Percentiles rank a stretch among this genome's conserved stretches.
Evolutionary conservation across 257 asterid species (phyloP).

Genomic region (Solanum lycopersicoides): DNA sequence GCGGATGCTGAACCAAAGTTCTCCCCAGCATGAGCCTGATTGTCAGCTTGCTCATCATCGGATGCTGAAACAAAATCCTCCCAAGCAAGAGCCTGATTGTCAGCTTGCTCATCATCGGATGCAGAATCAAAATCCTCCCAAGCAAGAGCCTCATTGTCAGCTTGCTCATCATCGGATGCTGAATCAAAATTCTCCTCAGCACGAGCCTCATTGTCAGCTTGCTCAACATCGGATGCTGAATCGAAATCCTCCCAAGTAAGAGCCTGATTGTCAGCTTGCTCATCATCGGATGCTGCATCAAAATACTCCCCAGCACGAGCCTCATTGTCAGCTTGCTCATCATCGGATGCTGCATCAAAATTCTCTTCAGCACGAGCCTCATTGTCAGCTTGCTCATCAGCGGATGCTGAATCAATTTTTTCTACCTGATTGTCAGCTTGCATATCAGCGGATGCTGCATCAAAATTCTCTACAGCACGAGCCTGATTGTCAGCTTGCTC

Average conservation of each 20-base stretch:
- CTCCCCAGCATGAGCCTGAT: background rate
- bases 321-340: background rate
- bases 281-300: too few relatives aligned
- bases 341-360: slow-evolving; percentile 21
- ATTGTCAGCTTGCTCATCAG: background rate
- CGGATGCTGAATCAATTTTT: too few relatives aligned
- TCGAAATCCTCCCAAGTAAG: slow-evolving; percentile 24
- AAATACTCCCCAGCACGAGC: background rate
- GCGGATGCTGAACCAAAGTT: background rate
- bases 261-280: background rate
- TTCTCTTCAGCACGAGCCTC: background rate
- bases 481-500: background rate
- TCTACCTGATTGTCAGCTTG: background rate
- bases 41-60: too few relatives aligned
- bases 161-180: slow-evolving; percentile 4
- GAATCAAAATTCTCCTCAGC: background rate
- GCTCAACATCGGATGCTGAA: background rate
- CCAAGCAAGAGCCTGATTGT: too few relatives aligned
- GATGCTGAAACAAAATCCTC: too few relatives aligned
- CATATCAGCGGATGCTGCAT: background rate
- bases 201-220: background rate
- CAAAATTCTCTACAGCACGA: too few relatives aligned
- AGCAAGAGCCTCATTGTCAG: background rate
- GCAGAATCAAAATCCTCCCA: background rate
- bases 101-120: too few relatives aligned